Percentiles rank a stretch among this genome's conserved stretches.
These are phyloP conservation scores for Monosporascus sp. DNA, from an alignment of 2,329 filamentous ascomycete species.

Conservation along the genomic window DNA sequence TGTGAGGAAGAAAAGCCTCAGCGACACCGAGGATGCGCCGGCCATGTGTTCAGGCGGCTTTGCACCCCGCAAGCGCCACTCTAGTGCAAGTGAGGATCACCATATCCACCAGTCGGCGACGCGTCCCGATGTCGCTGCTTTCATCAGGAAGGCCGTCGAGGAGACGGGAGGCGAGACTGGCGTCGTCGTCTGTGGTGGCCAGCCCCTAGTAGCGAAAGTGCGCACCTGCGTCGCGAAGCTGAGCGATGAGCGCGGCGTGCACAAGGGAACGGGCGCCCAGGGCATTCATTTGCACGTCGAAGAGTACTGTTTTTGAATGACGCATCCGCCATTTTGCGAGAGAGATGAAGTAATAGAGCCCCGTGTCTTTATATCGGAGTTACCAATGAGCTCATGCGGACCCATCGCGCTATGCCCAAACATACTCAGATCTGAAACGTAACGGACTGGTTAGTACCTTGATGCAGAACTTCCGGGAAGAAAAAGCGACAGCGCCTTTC, in stretches of 20 bases:
- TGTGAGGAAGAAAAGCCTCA: slow-evolving; percentile 6
- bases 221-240: slow-evolving; percentile 50
- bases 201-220: slow-evolving; percentile 46
- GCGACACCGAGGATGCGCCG: slow-evolving; percentile 21
- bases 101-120: slow-evolving; percentile 40
- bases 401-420: too few relatives aligned
- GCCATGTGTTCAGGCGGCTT: not conserved
- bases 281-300: slow-evolving; percentile 57
- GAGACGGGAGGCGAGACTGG: slow-evolving; percentile 55
- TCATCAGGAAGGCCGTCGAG: slow-evolving; percentile 51
- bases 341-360: too few relatives aligned
- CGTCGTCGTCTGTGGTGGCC: slow-evolving; percentile 55
- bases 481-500: too few relatives aligned
- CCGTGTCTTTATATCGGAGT: too few relatives aligned
- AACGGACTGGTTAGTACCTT: too few relatives aligned
- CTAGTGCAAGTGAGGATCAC: slow-evolving; percentile 27
- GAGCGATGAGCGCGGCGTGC: slow-evolving; percentile 57
- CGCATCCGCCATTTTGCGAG: too few relatives aligned
- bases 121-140: slow-evolving; percentile 45
- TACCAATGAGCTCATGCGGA: too few relatives aligned
- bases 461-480: too few relatives aligned
- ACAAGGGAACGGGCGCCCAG: slow-evolving; percentile 60
- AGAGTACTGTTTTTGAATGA: slow-evolving; percentile 48
- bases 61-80: slow-evolving; percentile 9
- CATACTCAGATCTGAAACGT: too few relatives aligned